These are phyloP conservation scores for Bertia moriformis DNA, from an alignment of 2,329 filamentous ascomycete genomes.

Conservation along the genomic window DNA sequence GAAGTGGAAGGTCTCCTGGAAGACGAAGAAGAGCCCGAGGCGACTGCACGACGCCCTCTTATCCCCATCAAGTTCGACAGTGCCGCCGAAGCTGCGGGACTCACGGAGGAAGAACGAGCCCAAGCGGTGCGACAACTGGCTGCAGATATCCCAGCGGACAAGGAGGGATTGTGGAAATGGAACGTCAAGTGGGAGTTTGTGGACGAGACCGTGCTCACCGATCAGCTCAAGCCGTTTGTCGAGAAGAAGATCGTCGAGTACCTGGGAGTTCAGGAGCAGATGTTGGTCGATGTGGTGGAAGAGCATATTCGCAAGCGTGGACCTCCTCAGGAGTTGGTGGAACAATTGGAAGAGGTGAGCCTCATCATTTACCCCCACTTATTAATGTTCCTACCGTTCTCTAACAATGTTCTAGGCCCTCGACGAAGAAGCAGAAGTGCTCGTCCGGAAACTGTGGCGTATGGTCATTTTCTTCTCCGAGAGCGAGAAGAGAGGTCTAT, in stretches of 20 bases:
- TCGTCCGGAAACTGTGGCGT: conserved; percentile 94
- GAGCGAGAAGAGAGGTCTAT: conserved; percentile 77
- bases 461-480: conserved; percentile 98
- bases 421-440: conserved; percentile 83
- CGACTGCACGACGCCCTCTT: background rate
- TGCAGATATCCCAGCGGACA: conserved; percentile 76
- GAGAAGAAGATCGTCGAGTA: conserved; percentile 98
- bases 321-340: conserved; percentile 65
- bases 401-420: conserved; percentile 44
- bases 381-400: conserved; percentile 8
- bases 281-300: conserved; percentile 84
- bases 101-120: conserved; percentile 76
- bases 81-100: conserved; percentile 45
- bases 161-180: conserved; percentile 82
- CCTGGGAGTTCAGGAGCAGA: conserved; percentile 87
- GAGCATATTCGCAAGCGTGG: conserved; percentile 67
- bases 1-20: conserved; percentile 48
- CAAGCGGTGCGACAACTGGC: conserved; percentile 71
- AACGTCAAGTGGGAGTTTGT: conserved; percentile 83
- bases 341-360: conserved; percentile 70
- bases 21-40: conserved; percentile 35
- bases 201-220: conserved; percentile 64
- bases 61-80: conserved; percentile 71
- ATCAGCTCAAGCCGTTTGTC: conserved; percentile 85
- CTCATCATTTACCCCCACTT: conserved; percentile 2